Evolutionary conservation across 345 rosid species (phyloP), one percentile per base, ranked within the genome.

Genomic region (Syzygium aromaticum): DNA sequence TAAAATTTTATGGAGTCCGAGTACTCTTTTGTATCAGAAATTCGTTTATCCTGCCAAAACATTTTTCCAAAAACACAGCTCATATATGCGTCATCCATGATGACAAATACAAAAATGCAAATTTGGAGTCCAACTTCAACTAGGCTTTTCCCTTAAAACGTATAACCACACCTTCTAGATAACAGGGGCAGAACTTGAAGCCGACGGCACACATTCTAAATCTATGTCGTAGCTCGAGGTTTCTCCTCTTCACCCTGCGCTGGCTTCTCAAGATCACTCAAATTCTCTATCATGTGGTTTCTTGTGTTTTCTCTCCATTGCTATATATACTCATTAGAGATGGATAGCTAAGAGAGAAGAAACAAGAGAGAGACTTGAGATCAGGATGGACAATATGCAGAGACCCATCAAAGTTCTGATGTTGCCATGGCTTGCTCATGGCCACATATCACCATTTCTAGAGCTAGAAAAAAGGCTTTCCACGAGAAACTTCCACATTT

Each of bases 381-480:
- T 61, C 38, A n/a, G 16, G 38, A 61, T 61, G 73, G 33, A n/a
- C 30, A 13, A n/a, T 61, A 61, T 1, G 73, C 63, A 57, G n/a
- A 88, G 49, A 14, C 88, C 84, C 12, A 84, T 46, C 0, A 88
- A 90, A 13, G 52, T 92, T 64, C 49, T 90, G 80, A 89, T 91
- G 91, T 78, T 92, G 6, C 91, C 92, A 89, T 91, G 93, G 91
- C 78, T 92, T 21, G 93, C 91, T 84, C 87, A 91, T 22, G 90
- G 94, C 51, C 93, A 91, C 83, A 86, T 86, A 11, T 77, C 88
- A 52, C 91, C 94, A 7, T 93, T 86, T 86, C 61, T 90, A 15
- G 92, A 90, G 89, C 90, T 90, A 14, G 90, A 90, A 61, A 92
- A 90, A 85, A 85, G 85, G 53, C 93, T 90, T 54, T 25, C 90